Evolutionary conservation across 352 stramenopile genomes (phyloP).

Genomic region (Globisporangium barbulae): DNA sequence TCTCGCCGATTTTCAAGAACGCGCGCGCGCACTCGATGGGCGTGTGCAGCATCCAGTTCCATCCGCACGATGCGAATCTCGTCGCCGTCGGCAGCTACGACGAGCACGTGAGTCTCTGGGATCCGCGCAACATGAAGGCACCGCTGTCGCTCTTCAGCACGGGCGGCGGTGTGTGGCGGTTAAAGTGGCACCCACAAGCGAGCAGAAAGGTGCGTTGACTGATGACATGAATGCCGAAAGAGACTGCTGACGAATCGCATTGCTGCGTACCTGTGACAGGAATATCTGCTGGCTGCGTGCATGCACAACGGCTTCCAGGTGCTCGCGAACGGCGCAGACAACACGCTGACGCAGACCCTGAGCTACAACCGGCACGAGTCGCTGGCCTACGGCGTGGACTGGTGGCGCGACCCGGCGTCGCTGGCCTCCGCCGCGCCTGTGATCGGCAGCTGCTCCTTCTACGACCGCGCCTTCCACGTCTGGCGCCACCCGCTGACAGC

Average conservation of each 20-base stretch:
- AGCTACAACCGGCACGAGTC: constrained; percentile 66
- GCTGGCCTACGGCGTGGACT: constrained; percentile 85
- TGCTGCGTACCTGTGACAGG: constrained; percentile 23
- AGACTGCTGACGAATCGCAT: neutral
- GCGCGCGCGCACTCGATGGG: constrained; percentile 69
- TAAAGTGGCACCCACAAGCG: constrained; percentile 75
- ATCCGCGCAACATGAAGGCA: constrained; percentile 56
- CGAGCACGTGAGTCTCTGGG: constrained; percentile 76
- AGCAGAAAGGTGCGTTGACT: constrained; percentile 39
- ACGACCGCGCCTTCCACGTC: constrained; percentile 74
- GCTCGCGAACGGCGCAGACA: constrained; percentile 22
- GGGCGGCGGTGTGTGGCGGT: constrained; percentile 75
- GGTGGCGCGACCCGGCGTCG: constrained; percentile 50
- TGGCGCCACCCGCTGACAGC: constrained; percentile 34
- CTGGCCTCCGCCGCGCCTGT: constrained; percentile 38
- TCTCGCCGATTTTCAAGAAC: constrained; percentile 54
- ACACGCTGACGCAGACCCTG: constrained; percentile 20
- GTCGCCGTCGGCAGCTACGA: constrained; percentile 85
- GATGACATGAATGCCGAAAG: neutral
- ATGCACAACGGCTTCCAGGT: constrained; percentile 89
- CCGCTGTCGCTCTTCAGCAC: constrained; percentile 44
- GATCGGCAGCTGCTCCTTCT: constrained; percentile 78
- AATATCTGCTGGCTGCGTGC: constrained; percentile 70
- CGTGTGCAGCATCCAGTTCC: constrained; percentile 84
- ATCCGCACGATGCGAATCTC: constrained; percentile 56